Percentiles rank a stretch among this genome's conserved stretches.
Evolutionary conservation across 495 filamentous ascomycete species (phyloP).

Genomic region (Lepraria neglecta): DNA sequence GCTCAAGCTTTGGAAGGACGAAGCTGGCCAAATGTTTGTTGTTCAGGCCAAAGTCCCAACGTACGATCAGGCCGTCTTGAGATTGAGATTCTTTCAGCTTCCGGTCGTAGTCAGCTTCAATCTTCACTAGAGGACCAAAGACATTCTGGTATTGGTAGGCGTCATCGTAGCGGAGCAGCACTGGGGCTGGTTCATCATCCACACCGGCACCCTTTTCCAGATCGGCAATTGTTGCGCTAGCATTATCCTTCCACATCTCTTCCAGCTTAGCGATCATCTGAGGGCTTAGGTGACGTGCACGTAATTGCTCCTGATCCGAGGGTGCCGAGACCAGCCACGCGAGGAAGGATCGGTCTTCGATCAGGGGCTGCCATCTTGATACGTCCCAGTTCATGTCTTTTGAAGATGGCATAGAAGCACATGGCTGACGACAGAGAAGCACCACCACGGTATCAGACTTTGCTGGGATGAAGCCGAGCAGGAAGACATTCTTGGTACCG

Average conservation of each 20-base stretch:
- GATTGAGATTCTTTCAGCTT: conserved; percentile 98
- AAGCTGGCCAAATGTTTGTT: conserved; percentile 98
- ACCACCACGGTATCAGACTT: conserved; percentile 98
- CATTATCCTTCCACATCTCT: conserved; percentile 98
- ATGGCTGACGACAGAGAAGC: conserved; percentile 91
- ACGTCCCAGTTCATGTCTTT: conserved; percentile 99
- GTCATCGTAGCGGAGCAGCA: conserved; percentile 92
- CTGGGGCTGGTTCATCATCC: conserved; percentile 91
- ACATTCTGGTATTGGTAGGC: conserved; percentile 99
- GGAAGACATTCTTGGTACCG: conserved; percentile 97
- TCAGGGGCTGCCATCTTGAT: conserved; percentile 93
- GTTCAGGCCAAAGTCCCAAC: conserved; percentile 94
- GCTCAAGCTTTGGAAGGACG: conserved; percentile 90
- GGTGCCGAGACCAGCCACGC: conserved; percentile 88
- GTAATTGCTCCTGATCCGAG: conserved; percentile 90
- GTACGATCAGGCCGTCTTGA: conserved; percentile 86
- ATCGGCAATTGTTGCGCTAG: conserved; percentile 81
- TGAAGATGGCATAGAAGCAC: conserved; percentile 87
- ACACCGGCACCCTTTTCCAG: conserved; percentile 88
- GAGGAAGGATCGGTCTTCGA: conserved; percentile 93
- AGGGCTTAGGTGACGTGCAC: conserved; percentile 86
- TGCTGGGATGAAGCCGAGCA: conserved; percentile 99
- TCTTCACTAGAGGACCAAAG: conserved; percentile 96
- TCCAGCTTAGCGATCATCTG: conserved; percentile 96
- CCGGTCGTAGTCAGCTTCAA: conserved; percentile 99